Conservation (phyloP, 1,139 yeast species). For the Scheffersomyces quercinus region DNA sequence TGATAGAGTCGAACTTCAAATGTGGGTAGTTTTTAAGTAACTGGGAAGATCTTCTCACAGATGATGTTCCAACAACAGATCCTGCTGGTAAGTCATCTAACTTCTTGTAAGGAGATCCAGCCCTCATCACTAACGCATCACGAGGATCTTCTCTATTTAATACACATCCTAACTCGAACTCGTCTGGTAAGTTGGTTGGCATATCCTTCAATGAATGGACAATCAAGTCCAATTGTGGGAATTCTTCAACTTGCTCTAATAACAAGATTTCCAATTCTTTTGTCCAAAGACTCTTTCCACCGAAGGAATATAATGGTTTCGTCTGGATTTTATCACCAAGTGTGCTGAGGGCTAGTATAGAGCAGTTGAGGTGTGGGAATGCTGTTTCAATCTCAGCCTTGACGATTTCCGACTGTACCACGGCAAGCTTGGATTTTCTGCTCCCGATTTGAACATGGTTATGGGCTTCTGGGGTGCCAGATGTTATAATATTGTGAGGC, state of each 20-base stretch:
- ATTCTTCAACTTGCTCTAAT: slow-evolving; percentile 58
- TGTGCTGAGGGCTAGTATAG: slow-evolving; percentile 79
- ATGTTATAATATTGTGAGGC: slow-evolving; percentile 14
- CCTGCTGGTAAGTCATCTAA: slow-evolving; percentile 81
- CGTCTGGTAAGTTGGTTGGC: slow-evolving; percentile 91
- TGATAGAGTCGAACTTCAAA: slow-evolving; percentile 63
- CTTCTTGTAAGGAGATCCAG: slow-evolving; percentile 59
- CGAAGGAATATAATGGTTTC: slow-evolving; percentile 88
- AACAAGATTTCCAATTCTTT: slow-evolving; percentile 85
- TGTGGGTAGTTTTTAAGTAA: slow-evolving; percentile 43
- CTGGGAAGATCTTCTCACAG: slow-evolving; percentile 86
- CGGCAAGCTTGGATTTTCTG: slow-evolving; percentile 83
- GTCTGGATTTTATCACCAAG: slow-evolving; percentile 86
- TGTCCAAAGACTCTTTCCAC: slow-evolving; percentile 96
- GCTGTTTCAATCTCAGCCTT: slow-evolving; percentile 56
- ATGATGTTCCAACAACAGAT: slow-evolving; percentile 89
- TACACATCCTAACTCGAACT: slow-evolving; percentile 86
- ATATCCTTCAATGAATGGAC: slow-evolving; percentile 94
- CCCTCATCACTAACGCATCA: slow-evolving; percentile 86
- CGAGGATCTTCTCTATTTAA: slow-evolving; percentile 86
- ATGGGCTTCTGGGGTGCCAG: slow-evolving; percentile 8
- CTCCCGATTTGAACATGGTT: slow-evolving; percentile 71
- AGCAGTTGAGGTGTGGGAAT: slow-evolving; percentile 60
- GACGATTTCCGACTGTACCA: slow-evolving; percentile 79
- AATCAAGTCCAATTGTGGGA: slow-evolving; percentile 76